Evolutionary conservation across 257 asterid species (phyloP), one percentile per base, ranked within the genome.

Genomic region (Schizonepeta tenuifolia): DNA sequence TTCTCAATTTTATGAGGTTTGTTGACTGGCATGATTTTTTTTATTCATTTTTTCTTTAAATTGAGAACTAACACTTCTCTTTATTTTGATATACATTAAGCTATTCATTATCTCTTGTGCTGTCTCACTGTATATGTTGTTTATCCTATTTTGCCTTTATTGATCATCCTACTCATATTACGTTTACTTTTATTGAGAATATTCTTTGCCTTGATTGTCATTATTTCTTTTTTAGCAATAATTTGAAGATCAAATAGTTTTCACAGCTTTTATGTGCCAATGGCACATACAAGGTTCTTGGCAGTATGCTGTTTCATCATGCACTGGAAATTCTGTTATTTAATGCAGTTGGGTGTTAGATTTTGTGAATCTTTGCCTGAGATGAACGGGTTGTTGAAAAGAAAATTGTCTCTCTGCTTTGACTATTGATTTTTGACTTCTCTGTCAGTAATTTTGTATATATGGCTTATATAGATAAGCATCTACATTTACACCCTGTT

Each of bases 181-280:
- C 22, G 64, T 40, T 36, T 35, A 38, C 17, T 40, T 9, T 24
- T 12, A 22, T 6, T 20, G 28, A 53, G 31, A 22, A 17, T n/a
- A 51, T 78, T 47, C 38, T 17, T 49, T 41, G 17, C 13, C 56
- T 67, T 61, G 64, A 15, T 43, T 72, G 22, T 17, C 43, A 47
- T 44, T 10, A 18, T 36, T 24, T 9, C 6, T 10, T 24, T n/a
- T 15, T 40, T 13, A 43, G 15, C 6, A 21, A 33, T n/a, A 1
- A 20, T 22, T 47, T 26, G 40, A 41, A 38, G 7, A 17, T 3
- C 5, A 65, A 8, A n/a, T 12, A 4, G 1, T 46, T 50, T 10
- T 66, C 51, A 8, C 17, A 33, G 55, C n/a, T 44, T 31, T 28
- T 11, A 14, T 31, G 17, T 54, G 21, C 21, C 21, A 20, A 43